These are phyloP conservation scores for Aegilops umbellulata DNA, from an alignment of 176 grass and related monocot species.

Conservation along the genomic window DNA sequence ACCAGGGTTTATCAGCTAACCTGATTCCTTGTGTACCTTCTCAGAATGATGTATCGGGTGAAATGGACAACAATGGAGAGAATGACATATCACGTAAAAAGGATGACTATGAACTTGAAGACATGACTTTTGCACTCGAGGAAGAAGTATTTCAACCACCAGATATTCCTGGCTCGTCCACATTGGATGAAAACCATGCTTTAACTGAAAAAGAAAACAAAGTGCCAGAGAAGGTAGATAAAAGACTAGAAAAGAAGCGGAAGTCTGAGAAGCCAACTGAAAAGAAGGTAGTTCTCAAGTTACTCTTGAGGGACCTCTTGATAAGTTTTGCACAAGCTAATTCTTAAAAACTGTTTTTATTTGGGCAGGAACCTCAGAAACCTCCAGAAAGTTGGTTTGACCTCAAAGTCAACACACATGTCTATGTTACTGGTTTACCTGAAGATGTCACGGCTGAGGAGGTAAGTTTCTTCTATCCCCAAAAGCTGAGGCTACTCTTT, in stretches of 20 bases:
- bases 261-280: constrained; percentile 72
- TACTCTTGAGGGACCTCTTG: constrained; percentile 7
- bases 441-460: constrained; percentile 84
- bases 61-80: constrained; percentile 35
- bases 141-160: constrained; percentile 74
- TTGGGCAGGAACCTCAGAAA: constrained; percentile 83
- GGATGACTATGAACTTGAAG: constrained; percentile 72
- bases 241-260: constrained; percentile 62
- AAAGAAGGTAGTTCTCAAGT: constrained; percentile 67
- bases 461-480: constrained; percentile 47
- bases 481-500: constrained; percentile 19
- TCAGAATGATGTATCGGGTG: constrained; percentile 63
- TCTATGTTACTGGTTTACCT: constrained; percentile 88
- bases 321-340: background rate
- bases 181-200: constrained; percentile 42
- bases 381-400: constrained; percentile 99
- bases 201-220: constrained; percentile 29
- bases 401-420: constrained; percentile 95
- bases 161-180: constrained; percentile 31
- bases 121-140: constrained; percentile 78
- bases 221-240: constrained; percentile 55
- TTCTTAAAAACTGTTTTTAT: constrained; percentile 16
- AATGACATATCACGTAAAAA: constrained; percentile 8
- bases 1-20: background rate
- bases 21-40: background rate